phyloP scores from a whole-genome alignment of 805 yeast genomes.

The Saccharomycopsis babjevae region DNA sequence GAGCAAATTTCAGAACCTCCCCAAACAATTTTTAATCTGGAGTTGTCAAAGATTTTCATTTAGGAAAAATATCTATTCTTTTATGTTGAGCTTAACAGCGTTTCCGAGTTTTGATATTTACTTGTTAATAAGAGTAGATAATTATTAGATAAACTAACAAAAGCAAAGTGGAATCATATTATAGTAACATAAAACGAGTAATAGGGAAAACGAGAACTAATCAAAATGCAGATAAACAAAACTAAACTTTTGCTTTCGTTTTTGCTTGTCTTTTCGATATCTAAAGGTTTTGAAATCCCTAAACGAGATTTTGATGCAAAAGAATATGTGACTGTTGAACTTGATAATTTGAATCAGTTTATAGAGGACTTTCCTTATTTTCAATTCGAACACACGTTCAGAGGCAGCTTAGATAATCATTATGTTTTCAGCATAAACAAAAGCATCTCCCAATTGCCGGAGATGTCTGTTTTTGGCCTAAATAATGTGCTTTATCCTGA shows the following conservation, averaged over 20 bases:
- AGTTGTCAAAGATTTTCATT: too few relatives aligned
- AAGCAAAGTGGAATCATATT: too few relatives aligned
- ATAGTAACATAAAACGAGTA: neutral
- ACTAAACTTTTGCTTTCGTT: neutral
- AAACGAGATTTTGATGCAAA: slow-evolving; percentile 39
- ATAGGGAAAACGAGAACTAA: neutral
- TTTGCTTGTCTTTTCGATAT: neutral
- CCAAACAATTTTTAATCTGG: too few relatives aligned
- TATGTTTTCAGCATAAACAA: slow-evolving; percentile 54
- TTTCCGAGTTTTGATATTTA: too few relatives aligned
- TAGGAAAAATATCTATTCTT: too few relatives aligned
- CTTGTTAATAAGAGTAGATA: too few relatives aligned
- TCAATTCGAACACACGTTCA: slow-evolving; percentile 53
- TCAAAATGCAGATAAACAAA: neutral
- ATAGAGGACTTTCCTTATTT: slow-evolving; percentile 32
- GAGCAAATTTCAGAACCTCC: too few relatives aligned
- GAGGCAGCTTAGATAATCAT: slow-evolving; percentile 47
- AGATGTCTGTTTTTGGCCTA: slow-evolving; percentile 13
- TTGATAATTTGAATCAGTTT: slow-evolving; percentile 31
- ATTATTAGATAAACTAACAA: too few relatives aligned
- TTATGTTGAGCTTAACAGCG: too few relatives aligned
- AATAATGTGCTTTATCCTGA: slow-evolving; percentile 17
- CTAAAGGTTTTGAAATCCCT: slow-evolving; percentile 22
- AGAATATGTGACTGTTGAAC: slow-evolving; percentile 56
- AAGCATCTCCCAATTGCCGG: slow-evolving; percentile 12